Evolutionary conservation across 192 early-diverging fungal genomes (phyloP), one percentile per base, ranked within the genome.

Genomic region (Dissophora globulifera): DNA sequence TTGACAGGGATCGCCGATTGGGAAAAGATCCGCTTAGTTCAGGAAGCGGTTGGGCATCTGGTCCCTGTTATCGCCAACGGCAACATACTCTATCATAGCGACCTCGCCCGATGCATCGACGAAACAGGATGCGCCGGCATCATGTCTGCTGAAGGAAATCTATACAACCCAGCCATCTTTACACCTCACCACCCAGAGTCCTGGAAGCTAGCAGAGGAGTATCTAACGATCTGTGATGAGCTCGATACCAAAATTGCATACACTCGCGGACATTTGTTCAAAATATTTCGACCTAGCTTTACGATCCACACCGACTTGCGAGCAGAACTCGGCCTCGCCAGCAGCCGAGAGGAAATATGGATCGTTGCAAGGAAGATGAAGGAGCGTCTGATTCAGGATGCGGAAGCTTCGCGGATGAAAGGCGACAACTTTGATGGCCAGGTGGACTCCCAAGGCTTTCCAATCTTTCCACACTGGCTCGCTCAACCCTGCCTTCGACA

Each of bases 21-120:
- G 98, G 87, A 91, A 48, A 90, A 97, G 64, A 98, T 99, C 74
- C 84, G 85, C 49, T 74, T 79, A 2, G 93, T 99, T 6, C 95
- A 92, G 65, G 87, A 93, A 29, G 91, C 92, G 4, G 86, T 96
- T 6, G 81, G 64, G 9, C 58, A 76, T 25, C 22, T 53, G 13
- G 72, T 99, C 1, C 98, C 98, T 1, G 95, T 99, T 6, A 85
- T 98, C 82, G 96, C 96, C 48, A 99, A 99, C 70, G 98, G 98
- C 25, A 98, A 99, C 58, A 95, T 99, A 26, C 78, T 96, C 17
- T 98, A 98, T 66, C 81, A 83, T 26, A 93, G 96, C 78, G 97
- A 99, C 58, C 81, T 97, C n/a, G 87, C 93, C 57, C 75, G 85
- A 3, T 98, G 96, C 52, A 54, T 98, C 2, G 89, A 91, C 16